Base-by-base conservation (phyloP, 805 yeast species). In the Crinitomyces ghanaensis region DNA sequence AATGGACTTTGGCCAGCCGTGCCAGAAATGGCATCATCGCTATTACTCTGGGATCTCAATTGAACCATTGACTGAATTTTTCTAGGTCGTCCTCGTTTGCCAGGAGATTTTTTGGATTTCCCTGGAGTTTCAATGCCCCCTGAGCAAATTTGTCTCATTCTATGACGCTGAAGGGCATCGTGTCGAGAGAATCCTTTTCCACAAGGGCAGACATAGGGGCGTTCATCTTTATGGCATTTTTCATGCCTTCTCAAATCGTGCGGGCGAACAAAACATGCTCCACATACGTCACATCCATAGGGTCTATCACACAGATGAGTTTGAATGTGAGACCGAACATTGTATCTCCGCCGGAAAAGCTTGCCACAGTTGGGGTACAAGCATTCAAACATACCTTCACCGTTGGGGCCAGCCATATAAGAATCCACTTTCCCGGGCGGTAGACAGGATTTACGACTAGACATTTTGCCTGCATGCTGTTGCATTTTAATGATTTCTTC, bases 231-330 rank as follows among this genome's bases (percentile, higher is more conserved):
- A 52, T 91, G 99, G 11, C 86, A 81, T 53, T 82, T 83, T 44
- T 73, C 75, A 51, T 91, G 99, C 40, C 99, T 70, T 39, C 83
- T 72, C 46, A 91, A 64, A 57, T 91, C 99, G 52, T 91, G 98
- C 42, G 88, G 95, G 41, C 99, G 69, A 16, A 91, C 99, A 61
- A 91, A 91, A 24, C 82, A 71, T 45, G 86, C 82, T 3, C 72
- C 68, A 56, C 99, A 91, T 28, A 41, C 44, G 25, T 63, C 65
- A 59, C 99, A 91, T 0, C 68, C 62, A 57, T 83, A 88, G 1
- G 99, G 99, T 42, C 96, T 65, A 54, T 93, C 98, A 53, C 88
- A 77, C 31, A 91, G 59, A 63, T 91, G 99, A 1, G 98, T 91
- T 54, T 91, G 98, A 36, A 91, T 86, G 55, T 91, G 99, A 0